A percentile compares a stretch with the other conserved stretches of the same genome.
These are phyloP conservation scores for Endocladia muricata DNA, from an alignment of 31 red algal genomes.

Conservation along the genomic window DNA sequence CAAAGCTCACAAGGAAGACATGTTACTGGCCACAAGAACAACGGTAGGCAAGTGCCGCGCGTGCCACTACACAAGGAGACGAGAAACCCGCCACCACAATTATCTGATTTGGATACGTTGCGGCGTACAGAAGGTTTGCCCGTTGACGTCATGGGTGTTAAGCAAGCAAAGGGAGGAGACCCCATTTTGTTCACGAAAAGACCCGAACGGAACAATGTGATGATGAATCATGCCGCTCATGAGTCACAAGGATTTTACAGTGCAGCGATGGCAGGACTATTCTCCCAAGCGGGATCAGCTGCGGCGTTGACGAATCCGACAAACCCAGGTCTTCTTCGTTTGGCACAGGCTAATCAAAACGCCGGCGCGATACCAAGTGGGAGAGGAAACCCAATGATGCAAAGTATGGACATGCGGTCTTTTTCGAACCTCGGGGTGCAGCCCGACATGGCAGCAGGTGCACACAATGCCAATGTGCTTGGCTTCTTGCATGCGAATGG, in stretches of 20 bases:
- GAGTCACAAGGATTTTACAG: constrained; percentile 21
- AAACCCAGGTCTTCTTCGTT: neutral
- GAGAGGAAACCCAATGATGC: too few relatives aligned
- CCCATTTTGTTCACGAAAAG: neutral
- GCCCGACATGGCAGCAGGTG: neutral
- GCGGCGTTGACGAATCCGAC: neutral
- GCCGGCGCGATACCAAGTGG: too few relatives aligned
- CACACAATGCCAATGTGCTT: constrained; percentile 8
- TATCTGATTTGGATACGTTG: constrained; percentile 15
- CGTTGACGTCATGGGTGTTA: neutral
- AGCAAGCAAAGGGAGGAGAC: neutral
- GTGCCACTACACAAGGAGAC: neutral
- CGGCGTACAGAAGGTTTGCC: constrained; percentile 6
- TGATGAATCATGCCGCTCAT: neutral
- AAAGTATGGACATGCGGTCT: too few relatives aligned
- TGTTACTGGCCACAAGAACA: constrained; percentile 11
- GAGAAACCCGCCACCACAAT: too few relatives aligned
- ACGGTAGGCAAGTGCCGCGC: neutral
- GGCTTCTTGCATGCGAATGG: constrained; percentile 4
- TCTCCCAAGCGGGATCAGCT: neutral
- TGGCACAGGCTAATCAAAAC: constrained; percentile 4
- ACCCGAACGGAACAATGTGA: neutral
- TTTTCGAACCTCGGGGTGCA: constrained; percentile 17
- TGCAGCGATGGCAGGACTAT: neutral
- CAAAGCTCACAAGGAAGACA: too few relatives aligned